phyloP scores from a whole-genome alignment of 2,329 filamentous ascomycete species.

The Colletotrichum caudatum region DNA sequence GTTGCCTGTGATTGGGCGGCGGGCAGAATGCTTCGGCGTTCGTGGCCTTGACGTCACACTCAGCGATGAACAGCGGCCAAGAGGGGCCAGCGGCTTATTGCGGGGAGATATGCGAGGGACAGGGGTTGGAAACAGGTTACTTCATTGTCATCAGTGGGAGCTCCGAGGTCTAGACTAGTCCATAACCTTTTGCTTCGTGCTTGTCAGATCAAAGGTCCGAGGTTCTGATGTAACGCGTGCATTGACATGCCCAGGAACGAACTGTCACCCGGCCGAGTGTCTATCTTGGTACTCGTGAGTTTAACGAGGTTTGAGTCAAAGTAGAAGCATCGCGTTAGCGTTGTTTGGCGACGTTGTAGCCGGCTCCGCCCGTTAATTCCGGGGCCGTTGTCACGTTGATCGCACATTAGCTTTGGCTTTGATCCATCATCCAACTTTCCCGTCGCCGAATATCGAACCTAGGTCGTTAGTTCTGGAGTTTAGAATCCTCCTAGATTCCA shows the following conservation, averaged over 20 bases:
- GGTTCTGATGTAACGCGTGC: conserved; percentile 40
- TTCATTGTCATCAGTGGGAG: not conserved
- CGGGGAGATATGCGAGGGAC: conserved; percentile 25
- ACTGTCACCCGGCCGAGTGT: conserved; percentile 8
- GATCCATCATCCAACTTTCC: conserved; percentile 7
- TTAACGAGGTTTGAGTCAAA: not conserved
- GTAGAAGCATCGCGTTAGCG: not conserved
- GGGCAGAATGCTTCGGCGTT: conserved; percentile 10
- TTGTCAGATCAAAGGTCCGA: conserved; percentile 4
- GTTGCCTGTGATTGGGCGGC: conserved; percentile 26
- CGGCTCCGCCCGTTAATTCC: conserved; percentile 35
- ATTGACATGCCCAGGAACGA: conserved; percentile 29
- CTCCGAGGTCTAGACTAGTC: conserved; percentile 26
- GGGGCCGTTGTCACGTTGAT: conserved; percentile 2
- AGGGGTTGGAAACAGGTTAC: conserved; percentile 40
- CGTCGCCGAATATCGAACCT: not conserved
- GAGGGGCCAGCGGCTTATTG: conserved; percentile 21
- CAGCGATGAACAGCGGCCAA: conserved; percentile 19
- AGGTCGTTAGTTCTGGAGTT: not conserved
- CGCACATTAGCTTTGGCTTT: not conserved
- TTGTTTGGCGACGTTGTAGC: conserved; percentile 24
- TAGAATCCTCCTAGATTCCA: too few species aligned
- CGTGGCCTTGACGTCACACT: conserved; percentile 39
- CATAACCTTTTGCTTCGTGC: not conserved
- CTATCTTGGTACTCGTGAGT: not conserved